A percentile compares a stretch with the other conserved stretches of the same genome.
Evolutionary conservation across 129 eudicot species (phyloP).

Genomic region (Flaveria bidentis): DNA sequence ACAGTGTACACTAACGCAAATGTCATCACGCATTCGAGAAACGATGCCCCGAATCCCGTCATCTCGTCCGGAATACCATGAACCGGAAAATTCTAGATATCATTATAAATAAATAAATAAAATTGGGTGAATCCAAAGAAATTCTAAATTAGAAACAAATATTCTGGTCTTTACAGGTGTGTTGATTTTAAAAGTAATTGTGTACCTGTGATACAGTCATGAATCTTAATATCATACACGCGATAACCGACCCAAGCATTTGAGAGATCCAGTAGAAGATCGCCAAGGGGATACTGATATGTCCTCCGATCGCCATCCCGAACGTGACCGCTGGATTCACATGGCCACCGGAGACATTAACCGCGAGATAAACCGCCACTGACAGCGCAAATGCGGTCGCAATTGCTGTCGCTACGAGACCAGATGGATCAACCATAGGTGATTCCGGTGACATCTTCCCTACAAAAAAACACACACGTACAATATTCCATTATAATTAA

Average conservation of each 20-base stretch:
- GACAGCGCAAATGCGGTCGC: constrained; percentile 77
- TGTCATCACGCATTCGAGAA: constrained; percentile 86
- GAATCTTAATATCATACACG: constrained; percentile 63
- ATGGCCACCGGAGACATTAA: constrained; percentile 88
- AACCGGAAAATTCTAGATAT: constrained; percentile 53
- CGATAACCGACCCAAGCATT: constrained; percentile 77
- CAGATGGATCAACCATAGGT: constrained; percentile 50
- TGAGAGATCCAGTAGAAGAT: constrained; percentile 80
- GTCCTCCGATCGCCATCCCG: constrained; percentile 90
- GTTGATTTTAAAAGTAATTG: too few relatives aligned
- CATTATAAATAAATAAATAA: neutral
- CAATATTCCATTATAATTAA: neutral
- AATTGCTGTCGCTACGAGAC: constrained; percentile 62
- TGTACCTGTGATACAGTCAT: constrained; percentile 58
- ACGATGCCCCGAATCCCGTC: constrained; percentile 96
- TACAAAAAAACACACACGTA: constrained; percentile 22
- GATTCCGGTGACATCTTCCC: constrained; percentile 62
- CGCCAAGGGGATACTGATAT: constrained; percentile 64
- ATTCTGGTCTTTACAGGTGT: too few relatives aligned
- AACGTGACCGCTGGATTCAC: constrained; percentile 94
- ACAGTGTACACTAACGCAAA: constrained; percentile 77
- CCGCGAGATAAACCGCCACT: constrained; percentile 64
- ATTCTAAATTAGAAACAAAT: too few relatives aligned
- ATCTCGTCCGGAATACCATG: constrained; percentile 62
- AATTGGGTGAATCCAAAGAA: too few relatives aligned